Evolutionary conservation across 371 early-diverging fungal genomes (phyloP), one percentile per base, ranked within the genome.

Genomic region (Phascolomyces articulosus): DNA sequence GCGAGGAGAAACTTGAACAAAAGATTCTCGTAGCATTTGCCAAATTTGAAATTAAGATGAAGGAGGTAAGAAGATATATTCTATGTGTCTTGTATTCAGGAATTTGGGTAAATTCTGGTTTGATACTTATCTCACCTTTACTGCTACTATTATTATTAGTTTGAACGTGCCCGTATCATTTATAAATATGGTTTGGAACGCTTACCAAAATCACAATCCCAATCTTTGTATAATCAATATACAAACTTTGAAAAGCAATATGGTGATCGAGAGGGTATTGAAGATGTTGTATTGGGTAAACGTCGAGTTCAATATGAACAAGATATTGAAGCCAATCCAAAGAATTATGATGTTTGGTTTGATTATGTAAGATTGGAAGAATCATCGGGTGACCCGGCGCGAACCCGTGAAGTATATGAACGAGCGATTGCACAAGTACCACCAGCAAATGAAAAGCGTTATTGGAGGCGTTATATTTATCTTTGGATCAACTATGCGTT

Each of bases 401-500:
- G 90, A 34, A 88, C 93, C 15, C 85, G 97, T n/a, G 96, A 97
- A 54, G 87, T 96, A 1, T 99, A 97, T 66, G 97, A 97, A 80
- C 90, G 96, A 2, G 97, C 98, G 6, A 94, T 98, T 69, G 93
- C 95, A 2, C 90, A 95, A 65, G 80, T 91, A 4, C 99, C 98
- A 2, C 89, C 90, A 6, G 88, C 89, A 3, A 79, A 85, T 21
- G 98, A 97, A 63, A 99, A 99, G 79, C 81, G 93, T 56, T 90
- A 90, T 41, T 99, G 99, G 99, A 75, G 96, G 67, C 85, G 98
- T 21, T 99, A 98, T 70, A 94, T 98, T 24, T 99, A 96, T 74
- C 68, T 99, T n/a, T 99, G 99, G 99, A 89, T 99, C 40, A 91
- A 93, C 67, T 99, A 98, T 69, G 98, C 97, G 0, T 84, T 96